A percentile compares a stretch with the other conserved stretches of the same genome.
phyloP scores from a whole-genome alignment of 2,329 filamentous ascomycete genomes.

The Intubia oerlemansii region DNA sequence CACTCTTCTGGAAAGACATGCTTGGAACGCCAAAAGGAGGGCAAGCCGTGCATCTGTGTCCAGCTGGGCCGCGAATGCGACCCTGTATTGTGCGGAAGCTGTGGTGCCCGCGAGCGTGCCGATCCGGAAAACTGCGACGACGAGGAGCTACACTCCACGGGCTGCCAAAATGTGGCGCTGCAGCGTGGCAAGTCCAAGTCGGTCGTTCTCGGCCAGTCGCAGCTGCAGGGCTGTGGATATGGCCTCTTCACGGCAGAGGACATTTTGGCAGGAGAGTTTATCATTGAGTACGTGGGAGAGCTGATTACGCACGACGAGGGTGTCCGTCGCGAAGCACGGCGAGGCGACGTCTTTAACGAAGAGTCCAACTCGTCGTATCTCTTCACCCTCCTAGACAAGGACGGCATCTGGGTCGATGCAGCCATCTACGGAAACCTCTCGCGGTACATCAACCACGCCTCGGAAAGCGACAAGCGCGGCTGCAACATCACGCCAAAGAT shows the following conservation, averaged over 20 bases:
- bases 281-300: slow-evolving; percentile 67
- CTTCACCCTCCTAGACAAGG: slow-evolving; percentile 36
- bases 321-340: slow-evolving; percentile 41
- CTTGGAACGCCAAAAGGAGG: slow-evolving; percentile 29
- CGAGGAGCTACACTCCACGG: slow-evolving; percentile 29
- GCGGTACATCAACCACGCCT: slow-evolving; percentile 65
- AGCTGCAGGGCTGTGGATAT: slow-evolving; percentile 47
- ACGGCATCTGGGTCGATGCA: slow-evolving; percentile 49
- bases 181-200: slow-evolving; percentile 46
- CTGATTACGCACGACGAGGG: slow-evolving; percentile 49
- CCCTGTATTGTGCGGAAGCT: slow-evolving; percentile 48
- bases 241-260: slow-evolving; percentile 53
- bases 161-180: slow-evolving; percentile 52
- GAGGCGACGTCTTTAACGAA: slow-evolving; percentile 39
- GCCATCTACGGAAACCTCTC: slow-evolving; percentile 62
- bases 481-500: slow-evolving; percentile 45
- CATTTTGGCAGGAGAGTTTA: slow-evolving; percentile 46
- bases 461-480: slow-evolving; percentile 24
- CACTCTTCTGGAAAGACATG: slow-evolving; percentile 36
- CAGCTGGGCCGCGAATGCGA: slow-evolving; percentile 63
- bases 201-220: slow-evolving; percentile 48
- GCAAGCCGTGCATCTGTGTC: slow-evolving; percentile 44
- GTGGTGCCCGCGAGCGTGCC: slow-evolving; percentile 46
- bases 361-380: slow-evolving; percentile 43
- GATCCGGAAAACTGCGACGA: slow-evolving; percentile 46